Evolutionary conservation across 768 basidiomycete species (phyloP), one percentile per base, ranked within the genome.

Genomic region (Kondoa subrosea): DNA sequence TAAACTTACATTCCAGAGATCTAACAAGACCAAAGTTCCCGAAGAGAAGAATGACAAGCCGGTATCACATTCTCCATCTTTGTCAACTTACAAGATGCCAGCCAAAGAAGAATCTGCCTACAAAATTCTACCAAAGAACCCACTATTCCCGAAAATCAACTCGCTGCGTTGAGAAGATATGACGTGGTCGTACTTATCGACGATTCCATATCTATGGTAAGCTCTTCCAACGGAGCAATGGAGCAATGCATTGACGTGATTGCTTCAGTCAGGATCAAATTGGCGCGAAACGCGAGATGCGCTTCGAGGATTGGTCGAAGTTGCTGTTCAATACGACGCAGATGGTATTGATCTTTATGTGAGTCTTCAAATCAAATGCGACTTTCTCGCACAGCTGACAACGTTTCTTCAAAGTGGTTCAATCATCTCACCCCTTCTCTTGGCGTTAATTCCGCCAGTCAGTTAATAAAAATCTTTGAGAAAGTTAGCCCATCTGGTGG

Each of bases 401-500:
- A 56, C 15, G 56, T 15, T 15, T 15, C 15, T 15, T 15, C 56
- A 56, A 25, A 69, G 57, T 73, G 71, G 65, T 72, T 72, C 72
- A 73, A 73, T 63, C 65, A 67, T 14, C 30, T 2, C 3, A 59
- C 32, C 4, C 56, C 31, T 2, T 50, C 57, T 17, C 21, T 63
- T 32, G 66, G 64, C 32, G 31, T 67, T 3, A 59, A 27, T 15
- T 64, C 65, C 8, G 27, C 69, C 0, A 33, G 66, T n/a, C 69
- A 72, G 56, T 50, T 72, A 21, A 56, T 66, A 34, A 27, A n/a
- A 4, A 40, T 73, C 31, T 73, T 73, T 61, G 26, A 57, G n/a
- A 33, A 67, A 27, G 72, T 73, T 21, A 40, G 65, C n/a, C 72
- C 72, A 27, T 12, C 64, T 25, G 59, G 64, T 25, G 65, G 59